A percentile compares a stretch with the other conserved stretches of the same genome.
These are phyloP conservation scores for Eutrema salsugineum DNA, from an alignment of 441 rosid genomes.

Conservation along the genomic window DNA sequence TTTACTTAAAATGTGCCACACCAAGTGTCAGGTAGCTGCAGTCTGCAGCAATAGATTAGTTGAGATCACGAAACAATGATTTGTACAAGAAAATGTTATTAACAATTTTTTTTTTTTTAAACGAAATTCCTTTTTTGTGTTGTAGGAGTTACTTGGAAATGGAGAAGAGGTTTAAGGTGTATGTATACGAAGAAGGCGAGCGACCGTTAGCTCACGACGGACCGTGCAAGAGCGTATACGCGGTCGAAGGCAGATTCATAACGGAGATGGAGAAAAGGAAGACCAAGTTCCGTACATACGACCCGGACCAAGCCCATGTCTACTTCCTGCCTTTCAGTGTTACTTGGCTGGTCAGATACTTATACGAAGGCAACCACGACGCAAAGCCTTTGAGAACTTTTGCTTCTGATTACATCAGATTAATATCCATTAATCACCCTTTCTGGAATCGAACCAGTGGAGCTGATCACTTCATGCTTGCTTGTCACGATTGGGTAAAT, in stretches of 20 bases:
- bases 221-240: slow-evolving; percentile 83
- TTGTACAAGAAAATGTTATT: neutral
- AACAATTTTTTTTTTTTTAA: neutral
- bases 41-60: neutral
- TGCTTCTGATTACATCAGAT: slow-evolving; percentile 62
- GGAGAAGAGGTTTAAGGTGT: slow-evolving; percentile 89
- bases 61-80: neutral
- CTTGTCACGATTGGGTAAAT: slow-evolving; percentile 77
- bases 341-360: slow-evolving; percentile 68
- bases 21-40: slow-evolving; percentile 3
- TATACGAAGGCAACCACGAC: slow-evolving; percentile 44
- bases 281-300: slow-evolving; percentile 48
- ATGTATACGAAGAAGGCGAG: slow-evolving; percentile 92
- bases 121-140: neutral
- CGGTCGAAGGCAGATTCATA: slow-evolving; percentile 89
- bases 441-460: slow-evolving; percentile 65
- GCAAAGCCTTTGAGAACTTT: slow-evolving; percentile 46
- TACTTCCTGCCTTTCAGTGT: slow-evolving; percentile 90
- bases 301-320: slow-evolving; percentile 62
- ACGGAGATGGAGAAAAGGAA: slow-evolving; percentile 62
- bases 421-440: slow-evolving; percentile 49
- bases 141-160: slow-evolving; percentile 78
- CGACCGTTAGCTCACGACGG: slow-evolving; percentile 76
- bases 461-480: slow-evolving; percentile 79
- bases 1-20: neutral